A percentile compares a stretch with the other conserved stretches of the same genome.
Conservation (phyloP, 345 rosid genomes). For the Physaria fendleri region DNA sequence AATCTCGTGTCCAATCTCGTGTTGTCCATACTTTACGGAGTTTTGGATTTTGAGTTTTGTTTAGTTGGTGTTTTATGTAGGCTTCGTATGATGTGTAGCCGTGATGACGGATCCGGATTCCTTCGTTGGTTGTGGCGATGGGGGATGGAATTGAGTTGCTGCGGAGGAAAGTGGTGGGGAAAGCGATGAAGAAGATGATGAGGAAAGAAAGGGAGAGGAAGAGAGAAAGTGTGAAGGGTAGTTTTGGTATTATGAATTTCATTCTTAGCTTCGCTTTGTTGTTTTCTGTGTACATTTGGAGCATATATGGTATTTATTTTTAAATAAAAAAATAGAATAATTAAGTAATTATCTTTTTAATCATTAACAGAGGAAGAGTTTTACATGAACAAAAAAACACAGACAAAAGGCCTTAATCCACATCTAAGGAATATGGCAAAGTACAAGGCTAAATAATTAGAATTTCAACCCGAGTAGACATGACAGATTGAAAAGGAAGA, state of each 20-base stretch:
- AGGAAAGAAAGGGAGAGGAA: slow-evolving; percentile 35
- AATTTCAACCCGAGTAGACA: no score
- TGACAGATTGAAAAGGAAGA: no score
- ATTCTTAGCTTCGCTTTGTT: slow-evolving; percentile 7
- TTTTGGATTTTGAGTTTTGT: slow-evolving; percentile 83
- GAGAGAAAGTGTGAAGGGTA: slow-evolving; percentile 37
- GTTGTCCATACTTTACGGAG: slow-evolving; percentile 64
- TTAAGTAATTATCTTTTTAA: no score
- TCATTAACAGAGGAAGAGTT: no score
- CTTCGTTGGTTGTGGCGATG: slow-evolving; percentile 9
- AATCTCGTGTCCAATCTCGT: slow-evolving; percentile 92
- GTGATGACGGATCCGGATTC: slow-evolving; percentile 57
- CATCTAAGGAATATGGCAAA: no score
- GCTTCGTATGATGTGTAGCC: slow-evolving; percentile 72
- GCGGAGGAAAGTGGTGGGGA: slow-evolving; percentile 20
- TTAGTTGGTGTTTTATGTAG: slow-evolving; percentile 89
- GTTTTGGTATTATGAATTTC: slow-evolving; percentile 27
- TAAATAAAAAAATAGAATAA: no score
- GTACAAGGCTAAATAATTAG: no score
- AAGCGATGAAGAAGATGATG: slow-evolving; percentile 34
- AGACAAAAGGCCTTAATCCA: no score
- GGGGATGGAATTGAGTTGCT: not conserved
- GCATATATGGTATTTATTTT: not conserved
- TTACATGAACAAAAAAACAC: no score
- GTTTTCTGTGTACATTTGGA: not conserved